Evolutionary conservation across 495 filamentous ascomycete genomes (phyloP).

Genomic region (Platismatia glauca): DNA sequence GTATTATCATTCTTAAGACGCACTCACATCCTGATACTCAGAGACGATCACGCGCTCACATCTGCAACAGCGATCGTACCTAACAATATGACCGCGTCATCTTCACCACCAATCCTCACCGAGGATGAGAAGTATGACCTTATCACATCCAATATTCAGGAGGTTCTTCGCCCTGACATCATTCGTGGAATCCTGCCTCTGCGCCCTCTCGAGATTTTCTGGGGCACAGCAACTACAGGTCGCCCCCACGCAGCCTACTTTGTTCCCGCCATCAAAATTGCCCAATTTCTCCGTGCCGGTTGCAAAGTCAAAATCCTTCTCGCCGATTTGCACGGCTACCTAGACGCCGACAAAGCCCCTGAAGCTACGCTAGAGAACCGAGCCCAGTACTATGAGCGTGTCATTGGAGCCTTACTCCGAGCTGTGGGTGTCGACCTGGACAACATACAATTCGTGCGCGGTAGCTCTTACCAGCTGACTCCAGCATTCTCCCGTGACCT

Average conservation of each 20-base stretch:
- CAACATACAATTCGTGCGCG: slow-evolving; percentile 72
- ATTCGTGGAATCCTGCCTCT: slow-evolving; percentile 5
- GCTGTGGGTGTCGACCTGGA: slow-evolving; percentile 37
- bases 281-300: slow-evolving; percentile 20
- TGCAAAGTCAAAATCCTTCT: slow-evolving; percentile 25
- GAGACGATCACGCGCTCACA: neutral
- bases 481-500: slow-evolving; percentile 27
- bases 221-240: slow-evolving; percentile 20
- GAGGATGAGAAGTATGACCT: slow-evolving; percentile 10
- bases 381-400: slow-evolving; percentile 49
- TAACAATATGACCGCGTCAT: neutral
- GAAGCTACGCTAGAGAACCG: slow-evolving; percentile 32
- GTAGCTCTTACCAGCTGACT: slow-evolving; percentile 64
- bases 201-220: slow-evolving; percentile 14
- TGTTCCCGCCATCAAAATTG: slow-evolving; percentile 22
- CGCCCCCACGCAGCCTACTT: slow-evolving; percentile 21
- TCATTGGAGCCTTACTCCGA: slow-evolving; percentile 47
- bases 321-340: slow-evolving; percentile 58
- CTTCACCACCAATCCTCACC: slow-evolving; percentile 13
- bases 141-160: slow-evolving; percentile 11
- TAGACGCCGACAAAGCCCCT: slow-evolving; percentile 77
- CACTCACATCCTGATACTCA: neutral
- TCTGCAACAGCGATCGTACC: neutral
- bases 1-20: neutral
- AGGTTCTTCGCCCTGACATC: slow-evolving; percentile 8